These are phyloP conservation scores for Apiotrichum veenhuisii DNA, from an alignment of 1,284 basidiomycete genomes.

Conservation along the genomic window DNA sequence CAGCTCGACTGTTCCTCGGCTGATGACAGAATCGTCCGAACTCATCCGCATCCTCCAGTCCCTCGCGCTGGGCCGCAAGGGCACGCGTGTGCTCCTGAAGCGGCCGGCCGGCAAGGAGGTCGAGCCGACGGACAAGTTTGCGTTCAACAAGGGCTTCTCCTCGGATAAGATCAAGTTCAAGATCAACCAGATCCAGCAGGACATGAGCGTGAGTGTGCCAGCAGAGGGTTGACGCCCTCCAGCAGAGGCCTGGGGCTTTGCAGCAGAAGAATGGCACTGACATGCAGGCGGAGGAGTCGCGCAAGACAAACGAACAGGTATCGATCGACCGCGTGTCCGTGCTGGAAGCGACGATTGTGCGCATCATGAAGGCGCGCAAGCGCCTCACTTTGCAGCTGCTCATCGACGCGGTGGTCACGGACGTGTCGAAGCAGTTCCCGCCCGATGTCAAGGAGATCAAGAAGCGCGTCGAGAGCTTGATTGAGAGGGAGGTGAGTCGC, in stretches of 20 bases:
- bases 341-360: constrained; percentile 88
- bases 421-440: constrained; percentile 60
- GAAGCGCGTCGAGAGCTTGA: constrained; percentile 71
- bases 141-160: constrained; percentile 77
- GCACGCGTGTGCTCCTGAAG: constrained; percentile 72
- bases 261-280: too few relatives aligned
- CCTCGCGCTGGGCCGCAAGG: constrained; percentile 81
- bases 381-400: constrained; percentile 74
- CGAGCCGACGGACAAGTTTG: constrained; percentile 69
- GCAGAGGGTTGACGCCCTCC: too few relatives aligned
- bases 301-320: constrained; percentile 75
- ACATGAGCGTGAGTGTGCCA: constrained; percentile 57
- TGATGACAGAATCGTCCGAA: constrained; percentile 63
- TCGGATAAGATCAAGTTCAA: constrained; percentile 76
- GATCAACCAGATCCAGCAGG: constrained; percentile 94
- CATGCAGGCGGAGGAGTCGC: constrained; percentile 73
- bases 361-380: constrained; percentile 90
- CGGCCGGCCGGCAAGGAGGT: constrained; percentile 76
- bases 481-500: constrained; percentile 62
- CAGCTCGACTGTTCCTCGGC: not conserved
- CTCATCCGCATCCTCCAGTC: constrained; percentile 83
- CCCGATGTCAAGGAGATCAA: constrained; percentile 67
- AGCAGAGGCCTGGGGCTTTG: too few relatives aligned
- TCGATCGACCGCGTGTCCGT: constrained; percentile 80
- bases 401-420: constrained; percentile 54